Percentiles rank a stretch among this genome's conserved stretches.
phyloP scores from a whole-genome alignment of 345 rosid species.

The Adansonia digitata region DNA sequence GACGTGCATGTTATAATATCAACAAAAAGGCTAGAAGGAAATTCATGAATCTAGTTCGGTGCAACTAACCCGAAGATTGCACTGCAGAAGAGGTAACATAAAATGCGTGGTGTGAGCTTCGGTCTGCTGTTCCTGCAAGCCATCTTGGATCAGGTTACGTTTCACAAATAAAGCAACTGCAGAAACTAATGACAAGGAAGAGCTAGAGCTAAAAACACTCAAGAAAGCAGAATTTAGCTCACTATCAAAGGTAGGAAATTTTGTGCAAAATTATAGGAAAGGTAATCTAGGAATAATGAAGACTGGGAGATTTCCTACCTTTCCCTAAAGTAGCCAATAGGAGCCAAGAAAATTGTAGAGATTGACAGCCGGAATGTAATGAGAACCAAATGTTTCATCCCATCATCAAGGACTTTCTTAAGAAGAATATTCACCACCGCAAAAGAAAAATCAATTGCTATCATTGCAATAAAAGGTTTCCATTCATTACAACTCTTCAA shows the following conservation, averaged over 20 bases:
- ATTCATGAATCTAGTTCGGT: background rate
- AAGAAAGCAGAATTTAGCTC: background rate
- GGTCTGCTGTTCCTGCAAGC: slow-evolving; percentile 51
- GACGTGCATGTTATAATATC: background rate
- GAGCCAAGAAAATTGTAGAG: slow-evolving; percentile 52
- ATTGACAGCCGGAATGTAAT: slow-evolving; percentile 55
- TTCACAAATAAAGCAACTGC: background rate
- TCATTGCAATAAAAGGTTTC: slow-evolving; percentile 44
- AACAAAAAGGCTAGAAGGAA: background rate
- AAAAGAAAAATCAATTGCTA: slow-evolving; percentile 44
- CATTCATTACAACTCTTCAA: slow-evolving; percentile 25
- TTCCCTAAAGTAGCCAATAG: slow-evolving; percentile 51
- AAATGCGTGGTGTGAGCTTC: slow-evolving; percentile 47
- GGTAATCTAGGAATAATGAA: background rate
- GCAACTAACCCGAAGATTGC: slow-evolving; percentile 54
- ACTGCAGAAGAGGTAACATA: slow-evolving; percentile 48
- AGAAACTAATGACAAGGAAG: background rate
- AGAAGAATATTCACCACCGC: slow-evolving; percentile 53
- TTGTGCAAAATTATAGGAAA: background rate
- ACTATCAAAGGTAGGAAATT: background rate
- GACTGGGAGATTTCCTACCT: slow-evolving; percentile 30
- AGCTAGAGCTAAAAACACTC: background rate
- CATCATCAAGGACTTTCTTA: slow-evolving; percentile 49
- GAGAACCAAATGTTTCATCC: slow-evolving; percentile 49
- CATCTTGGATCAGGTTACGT: background rate